Base-by-base conservation (phyloP, 2,329 filamentous ascomycete genomes). In the Fusarium pseudoanthophilum region DNA sequence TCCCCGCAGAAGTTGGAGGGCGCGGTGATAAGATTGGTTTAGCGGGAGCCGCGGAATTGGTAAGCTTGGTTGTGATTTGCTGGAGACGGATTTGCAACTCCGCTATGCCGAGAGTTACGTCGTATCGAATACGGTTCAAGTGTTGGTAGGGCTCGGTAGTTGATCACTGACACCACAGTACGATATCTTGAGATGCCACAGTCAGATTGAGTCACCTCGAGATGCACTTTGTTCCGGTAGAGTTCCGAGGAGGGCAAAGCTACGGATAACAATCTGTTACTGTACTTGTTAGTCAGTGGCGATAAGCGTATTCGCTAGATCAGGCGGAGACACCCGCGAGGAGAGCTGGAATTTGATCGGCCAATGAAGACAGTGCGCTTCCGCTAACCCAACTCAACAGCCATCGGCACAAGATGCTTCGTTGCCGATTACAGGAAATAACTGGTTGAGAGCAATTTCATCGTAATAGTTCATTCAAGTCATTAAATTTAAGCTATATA, bases 1-100 rank as follows among this genome's bases (percentile, higher is more conserved):
- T 71, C 70, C 70, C 70, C 70, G 70, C 70, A 73, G 71, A 62
- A 71, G 63, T 57, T 52, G 8, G 57, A 66, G 26, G 11, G 36
- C 30, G 30, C 28, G 9, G n/a, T 16, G 53, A 60, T 49, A 32
- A 62, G 43, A 61, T 58, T 52, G 65, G 70, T n/a, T 59, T 73
- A 73, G 70, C 42, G 51, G 34, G 51, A 53, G 14, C 51, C 24
- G 34, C 34, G 65, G 26, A 52, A 52, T 40, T 60, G 46, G 46
- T 53, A 42, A 57, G 40, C 49, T 24, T 7, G n/a, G 2, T n/a
- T 43, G 32, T 49, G 20, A 62, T 61, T 61, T 46, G 28, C 24
- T 53, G 28, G 43, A 39, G 21, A 15, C 34, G 34, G 49, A 26
- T 43, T 34, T 63, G 21, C 16, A 59, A 36, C 56, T 60, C 56